phyloP scores from a whole-genome alignment of 2,329 filamentous ascomycete species.

The Cryphonectria nitschkei region DNA sequence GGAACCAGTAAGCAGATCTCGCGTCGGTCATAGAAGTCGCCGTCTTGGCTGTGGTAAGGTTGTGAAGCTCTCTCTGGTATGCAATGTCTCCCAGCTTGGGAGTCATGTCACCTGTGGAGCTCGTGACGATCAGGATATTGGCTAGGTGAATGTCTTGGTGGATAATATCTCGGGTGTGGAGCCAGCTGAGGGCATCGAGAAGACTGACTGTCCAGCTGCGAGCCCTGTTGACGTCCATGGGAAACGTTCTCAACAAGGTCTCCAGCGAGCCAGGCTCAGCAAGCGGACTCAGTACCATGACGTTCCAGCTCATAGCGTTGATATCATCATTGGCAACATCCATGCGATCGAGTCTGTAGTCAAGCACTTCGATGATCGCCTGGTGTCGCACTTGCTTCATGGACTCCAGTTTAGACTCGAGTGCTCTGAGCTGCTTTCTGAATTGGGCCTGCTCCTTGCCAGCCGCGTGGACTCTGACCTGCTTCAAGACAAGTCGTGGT shows the following conservation, averaged over 20 bases:
- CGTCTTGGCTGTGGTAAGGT: conserved; percentile 58
- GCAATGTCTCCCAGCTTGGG: conserved; percentile 76
- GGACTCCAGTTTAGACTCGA: conserved; percentile 77
- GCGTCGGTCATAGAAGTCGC: conserved; percentile 61
- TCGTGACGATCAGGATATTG: conserved; percentile 78
- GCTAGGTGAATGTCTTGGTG: conserved; percentile 82
- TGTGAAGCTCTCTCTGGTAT: conserved; percentile 70
- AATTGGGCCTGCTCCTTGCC: conserved; percentile 64
- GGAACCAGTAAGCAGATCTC: conserved; percentile 80
- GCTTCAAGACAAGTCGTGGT: conserved; percentile 74
- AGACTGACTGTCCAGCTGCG: conserved; percentile 91
- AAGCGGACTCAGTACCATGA: conserved; percentile 75
- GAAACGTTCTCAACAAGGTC: conserved; percentile 78
- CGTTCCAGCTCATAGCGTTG: conserved; percentile 60
- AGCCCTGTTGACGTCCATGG: conserved; percentile 73
- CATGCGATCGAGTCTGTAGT: conserved; percentile 73
- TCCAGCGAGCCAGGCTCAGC: conserved; percentile 82
- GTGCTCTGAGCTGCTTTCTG: conserved; percentile 74
- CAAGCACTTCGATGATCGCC: conserved; percentile 78
- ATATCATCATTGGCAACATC: conserved; percentile 43
- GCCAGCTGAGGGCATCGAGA: conserved; percentile 83
- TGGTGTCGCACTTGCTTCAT: conserved; percentile 76
- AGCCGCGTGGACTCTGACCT: conserved; percentile 62
- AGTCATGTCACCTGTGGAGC: conserved; percentile 67
- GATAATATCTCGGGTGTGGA: conserved; percentile 81